Conservation (phyloP, 1,284 basidiomycete genomes). For the Termitomyces sp. region DNA sequence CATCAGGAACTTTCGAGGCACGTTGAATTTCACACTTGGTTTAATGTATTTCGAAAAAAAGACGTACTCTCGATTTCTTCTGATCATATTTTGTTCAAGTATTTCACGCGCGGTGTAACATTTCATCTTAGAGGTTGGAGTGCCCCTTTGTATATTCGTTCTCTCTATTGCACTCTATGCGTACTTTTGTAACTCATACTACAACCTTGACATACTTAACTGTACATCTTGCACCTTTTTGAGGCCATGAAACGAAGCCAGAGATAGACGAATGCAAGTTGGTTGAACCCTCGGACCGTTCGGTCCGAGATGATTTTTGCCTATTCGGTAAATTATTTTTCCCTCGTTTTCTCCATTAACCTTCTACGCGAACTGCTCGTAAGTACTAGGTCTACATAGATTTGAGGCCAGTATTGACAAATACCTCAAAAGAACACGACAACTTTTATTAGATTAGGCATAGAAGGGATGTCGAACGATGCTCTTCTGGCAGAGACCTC, state of each 20-base stretch:
- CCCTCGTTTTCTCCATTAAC: neutral
- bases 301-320: neutral
- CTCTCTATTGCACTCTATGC: neutral
- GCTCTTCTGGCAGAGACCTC: slow-evolving; percentile 8
- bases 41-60: neutral
- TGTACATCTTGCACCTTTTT: neutral
- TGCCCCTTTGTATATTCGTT: neutral
- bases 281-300: neutral
- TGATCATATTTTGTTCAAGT: too few relatives aligned
- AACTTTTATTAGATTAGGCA: neutral
- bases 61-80: neutral
- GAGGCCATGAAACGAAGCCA: neutral
- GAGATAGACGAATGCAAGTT: too few relatives aligned
- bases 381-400: neutral
- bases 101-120: neutral
- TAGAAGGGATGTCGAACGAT: neutral
- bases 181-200: neutral
- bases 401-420: neutral
- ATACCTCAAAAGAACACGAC: neutral
- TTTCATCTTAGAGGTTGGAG: neutral
- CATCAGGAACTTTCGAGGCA: neutral
- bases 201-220: neutral
- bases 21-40: neutral
- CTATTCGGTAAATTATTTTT: neutral
- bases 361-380: neutral